Evolutionary conservation across 2,329 filamentous ascomycete species (phyloP), one percentile per base, ranked within the genome.

Genomic region (Dothistroma pini): DNA sequence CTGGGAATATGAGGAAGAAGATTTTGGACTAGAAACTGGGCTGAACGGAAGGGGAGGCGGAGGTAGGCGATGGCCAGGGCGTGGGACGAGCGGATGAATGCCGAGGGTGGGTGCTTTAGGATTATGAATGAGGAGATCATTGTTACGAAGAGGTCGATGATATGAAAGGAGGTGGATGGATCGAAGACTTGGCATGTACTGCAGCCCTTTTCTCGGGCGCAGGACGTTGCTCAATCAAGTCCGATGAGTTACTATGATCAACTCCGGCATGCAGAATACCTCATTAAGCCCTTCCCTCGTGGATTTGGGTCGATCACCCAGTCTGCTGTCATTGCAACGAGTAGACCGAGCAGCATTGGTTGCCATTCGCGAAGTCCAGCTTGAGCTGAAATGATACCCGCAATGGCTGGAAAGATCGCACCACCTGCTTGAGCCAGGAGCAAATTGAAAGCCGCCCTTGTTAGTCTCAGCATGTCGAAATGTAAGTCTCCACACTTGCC

Each of bases 311-410:
- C 57, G 19, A 65, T 21, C 22, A 65, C 57, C 65, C 63, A 67
- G 25, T 54, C 57, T 14, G 62, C 54, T 12, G 52, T 51, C 54
- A 63, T 82, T 0, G 78, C 78, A 0, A 75, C 74, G 12, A 84
- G 66, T 10, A 84, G 67, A 0, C 73, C 80, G 9, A 83, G 77
- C 1, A 84, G 71, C 16, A 85, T 79, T 0, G 83, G 83, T 62
- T 84, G 83, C 56, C 85, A 62, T 0, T 82, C 77, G 0, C 74
- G 70, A 0, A 84, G 82, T 0, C 82, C 81, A 0, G 74, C 71
- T 1, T 69, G 63, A 0, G 77, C 70, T 0, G 63, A 56, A 38
- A 68, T 61, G 9, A 64, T 56, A 21, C 66, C 65, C 8, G 66
- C 67, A n/a, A 68, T 57, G 9, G 65, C 60, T 9, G 66, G 66